Percentiles rank a stretch among this genome's conserved stretches.
These are phyloP conservation scores for Curvularia sp. DNA, from an alignment of 2,329 filamentous ascomycete genomes.

Conservation along the genomic window DNA sequence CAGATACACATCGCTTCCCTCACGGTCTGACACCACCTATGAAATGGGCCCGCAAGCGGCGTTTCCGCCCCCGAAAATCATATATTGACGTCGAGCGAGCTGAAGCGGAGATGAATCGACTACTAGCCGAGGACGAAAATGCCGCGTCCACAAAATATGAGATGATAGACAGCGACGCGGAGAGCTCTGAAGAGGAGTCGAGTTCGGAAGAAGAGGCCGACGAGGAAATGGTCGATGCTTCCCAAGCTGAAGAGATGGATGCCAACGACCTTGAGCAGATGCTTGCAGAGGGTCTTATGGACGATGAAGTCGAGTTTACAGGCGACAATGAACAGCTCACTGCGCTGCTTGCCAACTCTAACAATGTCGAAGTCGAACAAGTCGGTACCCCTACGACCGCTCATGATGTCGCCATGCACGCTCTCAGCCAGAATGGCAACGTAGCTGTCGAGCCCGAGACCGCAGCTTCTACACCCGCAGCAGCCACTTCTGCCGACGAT, in stretches of 20 bases:
- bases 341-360: slow-evolving; percentile 35
- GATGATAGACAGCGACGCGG: slow-evolving; percentile 57
- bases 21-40: slow-evolving; percentile 89
- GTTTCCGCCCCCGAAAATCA: slow-evolving; percentile 83
- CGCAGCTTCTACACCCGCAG: slow-evolving; percentile 41
- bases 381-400: slow-evolving; percentile 45
- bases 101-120: slow-evolving; percentile 76
- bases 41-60: slow-evolving; percentile 80
- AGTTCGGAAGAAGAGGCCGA: slow-evolving; percentile 50
- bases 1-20: slow-evolving; percentile 74
- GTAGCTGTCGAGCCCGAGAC: slow-evolving; percentile 42
- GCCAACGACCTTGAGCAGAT: slow-evolving; percentile 47
- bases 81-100: slow-evolving; percentile 86
- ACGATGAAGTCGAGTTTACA: slow-evolving; percentile 43
- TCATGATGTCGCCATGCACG: slow-evolving; percentile 50
- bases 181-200: slow-evolving; percentile 53
- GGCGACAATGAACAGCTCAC: slow-evolving; percentile 43
- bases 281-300: slow-evolving; percentile 48
- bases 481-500: slow-evolving; percentile 50
- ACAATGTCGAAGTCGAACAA: slow-evolving; percentile 43
- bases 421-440: slow-evolving; percentile 39
- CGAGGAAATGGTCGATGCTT: slow-evolving; percentile 53
- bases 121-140: slow-evolving; percentile 73
- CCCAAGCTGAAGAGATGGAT: slow-evolving; percentile 50
- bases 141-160: slow-evolving; percentile 66